These are phyloP conservation scores for Dunaliella primolecta DNA, from an alignment of 139 green algal genomes.

Conservation along the genomic window DNA sequence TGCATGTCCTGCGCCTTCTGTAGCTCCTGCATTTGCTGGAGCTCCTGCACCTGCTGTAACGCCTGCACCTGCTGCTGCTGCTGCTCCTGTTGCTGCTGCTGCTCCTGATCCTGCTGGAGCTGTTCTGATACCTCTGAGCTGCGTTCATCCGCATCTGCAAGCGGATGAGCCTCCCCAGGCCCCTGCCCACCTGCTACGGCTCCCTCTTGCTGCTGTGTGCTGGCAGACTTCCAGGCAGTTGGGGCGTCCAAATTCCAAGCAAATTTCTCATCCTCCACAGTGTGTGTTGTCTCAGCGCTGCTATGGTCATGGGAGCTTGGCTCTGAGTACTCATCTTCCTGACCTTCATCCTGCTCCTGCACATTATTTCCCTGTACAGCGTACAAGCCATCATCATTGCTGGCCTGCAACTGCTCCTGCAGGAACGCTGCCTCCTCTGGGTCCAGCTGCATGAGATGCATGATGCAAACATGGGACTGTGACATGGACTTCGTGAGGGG, in stretches of 20 bases:
- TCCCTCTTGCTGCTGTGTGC: not conserved
- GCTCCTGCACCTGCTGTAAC: too few relatives aligned
- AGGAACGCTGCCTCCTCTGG: conserved; percentile 17
- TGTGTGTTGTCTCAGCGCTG: not conserved
- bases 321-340: not conserved
- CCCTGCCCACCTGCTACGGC: too few relatives aligned
- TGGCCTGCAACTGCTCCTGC: conserved; percentile 2
- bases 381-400: not conserved
- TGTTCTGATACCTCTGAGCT: too few relatives aligned
- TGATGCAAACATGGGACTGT: not conserved
- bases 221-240: not conserved
- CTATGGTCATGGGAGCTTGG: not conserved
- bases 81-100: too few relatives aligned
- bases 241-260: conserved; percentile 1
- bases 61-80: too few relatives aligned
- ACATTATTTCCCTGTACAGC: not conserved
- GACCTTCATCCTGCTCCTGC: not conserved
- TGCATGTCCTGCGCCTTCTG: too few relatives aligned
- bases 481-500: too few relatives aligned
- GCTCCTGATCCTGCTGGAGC: too few relatives aligned
- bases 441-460: not conserved
- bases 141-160: too few relatives aligned
- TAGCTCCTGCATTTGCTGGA: too few relatives aligned
- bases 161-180: too few relatives aligned
- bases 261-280: not conserved